Conservation (phyloP, 345 rosid species). For the Garcia nutans region DNA sequence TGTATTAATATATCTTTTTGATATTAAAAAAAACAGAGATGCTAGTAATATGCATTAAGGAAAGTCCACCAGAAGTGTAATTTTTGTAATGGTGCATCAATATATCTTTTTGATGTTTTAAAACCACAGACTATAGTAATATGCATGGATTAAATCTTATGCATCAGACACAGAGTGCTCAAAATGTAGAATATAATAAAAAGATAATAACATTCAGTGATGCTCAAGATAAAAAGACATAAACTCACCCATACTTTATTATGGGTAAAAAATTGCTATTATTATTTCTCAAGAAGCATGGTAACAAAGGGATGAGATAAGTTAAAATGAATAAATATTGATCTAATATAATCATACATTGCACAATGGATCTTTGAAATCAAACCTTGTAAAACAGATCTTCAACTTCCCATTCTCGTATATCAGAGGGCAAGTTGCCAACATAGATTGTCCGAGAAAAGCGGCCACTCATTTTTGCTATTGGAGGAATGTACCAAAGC, state of each 20-base stretch:
- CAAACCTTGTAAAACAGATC: constrained; percentile 94
- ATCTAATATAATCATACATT: not conserved
- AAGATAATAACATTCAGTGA: not conserved
- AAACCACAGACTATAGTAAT: not conserved
- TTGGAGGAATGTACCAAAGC: not conserved
- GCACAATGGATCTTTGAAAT: constrained; percentile 4
- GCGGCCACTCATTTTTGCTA: constrained; percentile 78
- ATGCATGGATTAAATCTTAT: not conserved
- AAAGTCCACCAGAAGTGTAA: too few relatives aligned
- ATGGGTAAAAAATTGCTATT: not conserved
- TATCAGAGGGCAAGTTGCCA: constrained; percentile 91
- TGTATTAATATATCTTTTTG: not conserved
- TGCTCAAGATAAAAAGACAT: not conserved
- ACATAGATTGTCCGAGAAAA: constrained; percentile 97
- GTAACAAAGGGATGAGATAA: not conserved
- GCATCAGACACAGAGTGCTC: not conserved
- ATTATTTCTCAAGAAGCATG: not conserved
- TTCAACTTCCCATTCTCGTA: constrained; percentile 83
- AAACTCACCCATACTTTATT: not conserved
- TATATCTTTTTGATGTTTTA: not conserved
- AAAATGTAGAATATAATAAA: not conserved
- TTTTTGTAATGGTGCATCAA: not conserved
- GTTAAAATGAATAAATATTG: not conserved
- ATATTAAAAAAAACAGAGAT: not conserved
- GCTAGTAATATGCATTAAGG: not conserved